Evolutionary conservation across 805 yeast species (phyloP).

Genomic region (Yamadazyma akitaensis): DNA sequence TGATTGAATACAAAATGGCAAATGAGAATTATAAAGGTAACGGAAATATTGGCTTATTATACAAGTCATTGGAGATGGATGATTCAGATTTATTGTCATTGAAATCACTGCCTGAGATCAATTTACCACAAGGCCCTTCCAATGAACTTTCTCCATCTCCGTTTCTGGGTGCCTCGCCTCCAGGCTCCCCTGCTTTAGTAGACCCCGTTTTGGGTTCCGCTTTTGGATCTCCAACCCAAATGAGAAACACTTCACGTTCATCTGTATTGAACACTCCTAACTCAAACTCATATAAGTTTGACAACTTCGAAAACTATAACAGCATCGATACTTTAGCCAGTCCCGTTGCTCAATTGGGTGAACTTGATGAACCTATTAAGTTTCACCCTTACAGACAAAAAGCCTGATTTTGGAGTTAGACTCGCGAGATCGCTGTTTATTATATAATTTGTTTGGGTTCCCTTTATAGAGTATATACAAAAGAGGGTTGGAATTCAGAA

Average conservation of each 20-base stretch:
- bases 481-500: neutral
- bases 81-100: constrained; percentile 13
- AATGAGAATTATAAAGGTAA: constrained; percentile 28
- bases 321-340: constrained; percentile 9
- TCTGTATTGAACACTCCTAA: constrained; percentile 2
- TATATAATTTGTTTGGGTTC: neutral
- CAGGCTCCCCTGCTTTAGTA: constrained; percentile 6
- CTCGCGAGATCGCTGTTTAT: neutral
- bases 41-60: constrained; percentile 35
- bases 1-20: constrained; percentile 12
- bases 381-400: constrained; percentile 7
- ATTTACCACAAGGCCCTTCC: constrained; percentile 11
- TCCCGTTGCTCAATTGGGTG: constrained; percentile 8
- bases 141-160: constrained; percentile 10
- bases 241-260: neutral
- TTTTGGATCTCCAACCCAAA: constrained; percentile 1
- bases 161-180: constrained; percentile 1
- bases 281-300: constrained; percentile 4
- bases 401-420: neutral
- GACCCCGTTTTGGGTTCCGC: neutral
- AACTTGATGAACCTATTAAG: constrained; percentile 8
- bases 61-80: constrained; percentile 18
- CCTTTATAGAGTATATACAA: constrained; percentile 1
- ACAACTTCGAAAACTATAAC: constrained; percentile 9
- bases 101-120: constrained; percentile 12